A percentile compares a stretch with the other conserved stretches of the same genome.
These are phyloP conservation scores for Geotrichum klebahnii DNA, from an alignment of 1,139 yeast genomes.

Conservation along the genomic window DNA sequence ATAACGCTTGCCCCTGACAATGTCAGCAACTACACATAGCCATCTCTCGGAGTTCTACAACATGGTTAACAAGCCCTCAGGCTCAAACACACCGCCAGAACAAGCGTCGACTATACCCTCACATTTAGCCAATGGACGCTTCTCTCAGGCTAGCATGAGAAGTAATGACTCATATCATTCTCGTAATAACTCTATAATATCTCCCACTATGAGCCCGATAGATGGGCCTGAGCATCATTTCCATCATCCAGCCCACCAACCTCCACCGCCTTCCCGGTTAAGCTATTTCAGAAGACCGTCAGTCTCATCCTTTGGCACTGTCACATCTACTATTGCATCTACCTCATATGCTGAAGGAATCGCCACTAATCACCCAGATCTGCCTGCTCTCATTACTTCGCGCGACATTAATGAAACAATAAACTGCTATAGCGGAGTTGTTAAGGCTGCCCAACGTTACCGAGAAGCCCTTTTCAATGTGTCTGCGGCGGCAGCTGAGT, in stretches of 20 bases:
- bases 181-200: conserved; percentile 1
- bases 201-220: conserved; percentile 12
- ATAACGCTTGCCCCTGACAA: too few relatives aligned
- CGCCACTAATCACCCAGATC: conserved; percentile 41
- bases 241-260: conserved; percentile 55
- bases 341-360: conserved; percentile 24
- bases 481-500: conserved; percentile 63
- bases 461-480: conserved; percentile 49
- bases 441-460: conserved; percentile 52
- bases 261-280: neutral
- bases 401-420: conserved; percentile 53
- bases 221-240: conserved; percentile 21
- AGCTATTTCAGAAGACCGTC: conserved; percentile 31
- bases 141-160: neutral
- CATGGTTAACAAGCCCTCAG: conserved; percentile 3
- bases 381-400: conserved; percentile 57
- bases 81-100: neutral
- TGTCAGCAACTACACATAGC: conserved; percentile 3
- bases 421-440: conserved; percentile 46
- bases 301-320: conserved; percentile 19
- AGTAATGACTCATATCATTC: conserved; percentile 42
- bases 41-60: conserved; percentile 15
- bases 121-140: neutral
- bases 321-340: conserved; percentile 25
- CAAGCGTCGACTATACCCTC: too few relatives aligned